Conservation (phyloP, 106 monocot genomes). For the Alisma plantagoaquatica region DNA sequence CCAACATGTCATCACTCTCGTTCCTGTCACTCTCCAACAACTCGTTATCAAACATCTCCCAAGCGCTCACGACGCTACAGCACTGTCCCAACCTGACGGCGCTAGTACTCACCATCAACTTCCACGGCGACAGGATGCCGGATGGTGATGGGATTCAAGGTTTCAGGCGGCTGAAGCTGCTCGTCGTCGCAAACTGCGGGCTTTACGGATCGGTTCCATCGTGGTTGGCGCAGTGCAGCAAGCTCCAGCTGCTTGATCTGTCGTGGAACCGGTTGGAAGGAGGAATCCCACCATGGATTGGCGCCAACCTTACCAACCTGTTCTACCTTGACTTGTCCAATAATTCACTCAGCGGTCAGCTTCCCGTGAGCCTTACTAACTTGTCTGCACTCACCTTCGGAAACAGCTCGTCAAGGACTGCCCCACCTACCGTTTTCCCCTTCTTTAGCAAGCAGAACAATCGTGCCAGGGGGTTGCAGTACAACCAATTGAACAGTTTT, state of each 20-base stretch:
- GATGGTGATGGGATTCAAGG: not conserved
- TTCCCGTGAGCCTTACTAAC: conserved; percentile 48
- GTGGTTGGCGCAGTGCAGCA: not conserved
- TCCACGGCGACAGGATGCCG: not conserved
- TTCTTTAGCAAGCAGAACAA: conserved; percentile 48
- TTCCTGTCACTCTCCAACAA: conserved; percentile 4
- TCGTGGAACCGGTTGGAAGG: conserved; percentile 19
- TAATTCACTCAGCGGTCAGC: conserved; percentile 51
- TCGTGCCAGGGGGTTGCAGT: conserved; percentile 40
- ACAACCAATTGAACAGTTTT: conserved; percentile 60
- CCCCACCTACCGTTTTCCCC: conserved; percentile 19
- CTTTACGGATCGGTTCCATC: not conserved
- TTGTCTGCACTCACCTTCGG: conserved; percentile 34
- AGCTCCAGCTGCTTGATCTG: conserved; percentile 1
- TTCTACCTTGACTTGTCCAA: conserved; percentile 71
- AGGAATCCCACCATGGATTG: conserved; percentile 36
- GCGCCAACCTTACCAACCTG: conserved; percentile 35
- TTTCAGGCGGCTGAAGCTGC: not conserved
- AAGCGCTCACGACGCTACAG: not conserved
- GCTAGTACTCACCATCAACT: conserved; percentile 2
- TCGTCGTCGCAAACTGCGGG: not conserved
- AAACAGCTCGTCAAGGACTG: not conserved
- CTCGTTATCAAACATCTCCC: not conserved
- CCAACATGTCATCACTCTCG: not conserved
- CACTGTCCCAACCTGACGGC: not conserved